Evolutionary conservation across 305 asterid genomes (phyloP).

Genomic region (Rubia peregrina): DNA sequence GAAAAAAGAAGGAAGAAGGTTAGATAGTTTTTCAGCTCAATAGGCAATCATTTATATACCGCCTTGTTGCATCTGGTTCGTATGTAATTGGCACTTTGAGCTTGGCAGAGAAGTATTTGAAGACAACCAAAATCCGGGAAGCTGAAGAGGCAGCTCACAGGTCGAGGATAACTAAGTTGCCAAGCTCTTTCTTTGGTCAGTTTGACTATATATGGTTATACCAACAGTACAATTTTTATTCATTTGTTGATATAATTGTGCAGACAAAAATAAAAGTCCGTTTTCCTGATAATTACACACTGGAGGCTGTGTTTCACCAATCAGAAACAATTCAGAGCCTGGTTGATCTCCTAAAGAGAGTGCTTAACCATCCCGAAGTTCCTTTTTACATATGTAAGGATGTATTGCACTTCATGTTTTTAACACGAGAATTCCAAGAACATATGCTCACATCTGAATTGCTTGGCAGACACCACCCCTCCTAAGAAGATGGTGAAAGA

Average conservation of each 20-base stretch:
- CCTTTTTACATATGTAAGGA: conserved; percentile 79
- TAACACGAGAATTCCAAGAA: conserved; percentile 9
- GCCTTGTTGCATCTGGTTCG: neutral
- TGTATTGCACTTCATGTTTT: neutral
- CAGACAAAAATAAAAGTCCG: conserved; percentile 85
- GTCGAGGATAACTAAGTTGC: conserved; percentile 80
- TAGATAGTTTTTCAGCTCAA: conserved; percentile 1
- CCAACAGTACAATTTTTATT: neutral
- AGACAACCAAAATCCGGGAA: conserved; percentile 78
- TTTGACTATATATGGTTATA: neutral
- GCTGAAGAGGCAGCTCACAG: conserved; percentile 88
- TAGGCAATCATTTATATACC: neutral
- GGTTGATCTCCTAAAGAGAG: conserved; percentile 63
- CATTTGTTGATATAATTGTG: conserved; percentile 6
- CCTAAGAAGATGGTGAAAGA: conserved; percentile 83
- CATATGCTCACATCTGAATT: conserved; percentile 12
- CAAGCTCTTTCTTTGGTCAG: conserved; percentile 14
- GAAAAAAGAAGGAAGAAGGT: conserved; percentile 91
- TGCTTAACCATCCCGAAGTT: conserved; percentile 52
- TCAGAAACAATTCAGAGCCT: conserved; percentile 77
- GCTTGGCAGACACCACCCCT: conserved; percentile 81
- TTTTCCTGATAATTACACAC: conserved; percentile 83
- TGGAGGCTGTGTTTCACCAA: conserved; percentile 81
- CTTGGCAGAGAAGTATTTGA: conserved; percentile 61
- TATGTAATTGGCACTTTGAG: conserved; percentile 11